Evolutionary conservation across 2,329 filamentous ascomycete species (phyloP).

Genomic region (Nemania sp.): DNA sequence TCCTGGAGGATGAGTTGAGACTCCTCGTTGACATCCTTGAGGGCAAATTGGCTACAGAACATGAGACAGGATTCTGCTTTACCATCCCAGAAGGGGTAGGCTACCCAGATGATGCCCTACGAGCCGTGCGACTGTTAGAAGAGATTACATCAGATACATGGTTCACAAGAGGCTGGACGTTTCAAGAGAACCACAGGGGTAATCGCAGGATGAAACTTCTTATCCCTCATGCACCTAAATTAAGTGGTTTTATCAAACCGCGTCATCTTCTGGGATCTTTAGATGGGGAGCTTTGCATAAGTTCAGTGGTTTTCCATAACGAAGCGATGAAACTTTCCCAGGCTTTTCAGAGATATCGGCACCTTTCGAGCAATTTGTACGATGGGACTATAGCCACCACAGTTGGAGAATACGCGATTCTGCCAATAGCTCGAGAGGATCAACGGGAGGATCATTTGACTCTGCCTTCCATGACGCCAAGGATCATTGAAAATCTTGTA

Average conservation of each 20-base stretch:
- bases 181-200: constrained; percentile 40
- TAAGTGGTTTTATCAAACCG: no score
- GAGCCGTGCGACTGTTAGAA: not conserved
- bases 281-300: constrained; percentile 21
- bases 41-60: not conserved
- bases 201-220: constrained; percentile 35
- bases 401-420: not conserved
- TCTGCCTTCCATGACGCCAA: not conserved
- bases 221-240: constrained; percentile 29
- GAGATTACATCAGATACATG: constrained; percentile 28
- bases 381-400: no score
- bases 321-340: not conserved
- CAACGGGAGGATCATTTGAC: not conserved
- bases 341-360: not conserved
- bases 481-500: not conserved
- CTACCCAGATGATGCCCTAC: not conserved
- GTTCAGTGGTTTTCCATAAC: not conserved
- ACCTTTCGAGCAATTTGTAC: no score
- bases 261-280: constrained; percentile 22
- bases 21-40: not conserved
- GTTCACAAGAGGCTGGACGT: constrained; percentile 41
- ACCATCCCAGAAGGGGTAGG: no score
- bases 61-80: no score
- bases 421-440: not conserved
- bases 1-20: not conserved